Evolutionary conservation across 2,329 filamentous ascomycete genomes (phyloP).

Genomic region (Escovopsis sp.): DNA sequence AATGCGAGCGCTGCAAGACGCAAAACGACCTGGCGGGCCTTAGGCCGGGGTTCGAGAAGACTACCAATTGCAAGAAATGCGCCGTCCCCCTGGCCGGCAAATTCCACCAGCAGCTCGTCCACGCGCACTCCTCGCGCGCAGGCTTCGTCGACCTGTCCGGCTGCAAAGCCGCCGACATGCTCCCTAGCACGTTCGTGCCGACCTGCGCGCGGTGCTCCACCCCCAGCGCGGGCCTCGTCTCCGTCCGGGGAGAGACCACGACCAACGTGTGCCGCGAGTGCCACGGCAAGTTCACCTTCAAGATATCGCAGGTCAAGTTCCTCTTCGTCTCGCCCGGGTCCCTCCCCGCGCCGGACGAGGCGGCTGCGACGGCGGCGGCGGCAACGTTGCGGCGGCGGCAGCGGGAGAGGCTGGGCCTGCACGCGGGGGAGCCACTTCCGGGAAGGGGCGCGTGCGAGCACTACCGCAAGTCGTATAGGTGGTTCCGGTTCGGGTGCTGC

Average conservation of each 20-base stretch:
- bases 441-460: conserved; percentile 38
- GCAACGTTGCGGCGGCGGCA: conserved; percentile 11
- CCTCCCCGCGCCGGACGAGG: conserved; percentile 21
- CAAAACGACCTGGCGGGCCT: conserved; percentile 53
- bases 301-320: conserved; percentile 65
- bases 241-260: conserved; percentile 57
- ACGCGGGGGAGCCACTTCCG: conserved; percentile 40
- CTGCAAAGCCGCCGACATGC: conserved; percentile 59
- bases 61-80: conserved; percentile 43
- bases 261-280: conserved; percentile 67
- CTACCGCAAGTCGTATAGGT: conserved; percentile 43
- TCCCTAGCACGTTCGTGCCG: conserved; percentile 65
- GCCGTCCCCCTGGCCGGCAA: conserved; percentile 32
- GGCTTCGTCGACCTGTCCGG: conserved; percentile 66
- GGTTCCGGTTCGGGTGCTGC: conserved; percentile 53
- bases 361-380: conserved; percentile 21
- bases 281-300: conserved; percentile 66
- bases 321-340: conserved; percentile 47
- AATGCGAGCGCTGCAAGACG: conserved; percentile 68
- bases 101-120: conserved; percentile 56
- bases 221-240: conserved; percentile 48
- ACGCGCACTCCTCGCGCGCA: conserved; percentile 56
- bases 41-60: conserved; percentile 37
- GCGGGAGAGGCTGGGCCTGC: conserved; percentile 39
- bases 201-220: conserved; percentile 67